Evolutionary conservation across 1,284 basidiomycete species (phyloP).

Genomic region (Puccinia triticina): DNA sequence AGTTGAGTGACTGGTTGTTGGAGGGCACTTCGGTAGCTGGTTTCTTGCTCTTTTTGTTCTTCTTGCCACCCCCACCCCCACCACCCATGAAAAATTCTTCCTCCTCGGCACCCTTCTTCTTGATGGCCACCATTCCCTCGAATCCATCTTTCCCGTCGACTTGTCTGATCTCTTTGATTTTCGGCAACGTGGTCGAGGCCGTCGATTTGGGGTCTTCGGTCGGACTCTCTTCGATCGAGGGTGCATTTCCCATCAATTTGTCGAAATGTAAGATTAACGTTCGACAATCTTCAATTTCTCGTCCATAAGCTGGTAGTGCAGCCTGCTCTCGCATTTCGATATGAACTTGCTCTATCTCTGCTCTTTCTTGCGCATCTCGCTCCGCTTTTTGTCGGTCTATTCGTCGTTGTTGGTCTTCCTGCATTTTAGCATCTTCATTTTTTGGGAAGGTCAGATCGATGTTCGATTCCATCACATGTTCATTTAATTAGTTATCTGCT

Average conservation of each 20-base stretch:
- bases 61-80: constrained; percentile 75
- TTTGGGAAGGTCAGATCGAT: constrained; percentile 61
- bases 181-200: constrained; percentile 59
- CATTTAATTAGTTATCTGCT: neutral
- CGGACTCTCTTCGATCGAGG: constrained; percentile 61
- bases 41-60: constrained; percentile 68
- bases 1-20: constrained; percentile 66
- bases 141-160: constrained; percentile 70
- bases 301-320: constrained; percentile 82
- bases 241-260: constrained; percentile 64
- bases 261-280: constrained; percentile 87
- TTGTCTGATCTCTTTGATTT: constrained; percentile 71
- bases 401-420: constrained; percentile 74
- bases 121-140: constrained; percentile 71
- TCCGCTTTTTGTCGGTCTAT: constrained; percentile 78
- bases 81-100: constrained; percentile 81
- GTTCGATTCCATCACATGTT: constrained; percentile 46
- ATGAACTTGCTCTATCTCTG: constrained; percentile 79
- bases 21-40: constrained; percentile 60
- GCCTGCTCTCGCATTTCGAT: constrained; percentile 87
- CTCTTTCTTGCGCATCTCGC: constrained; percentile 78
- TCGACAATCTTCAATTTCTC: constrained; percentile 94
- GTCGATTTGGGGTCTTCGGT: constrained; percentile 63
- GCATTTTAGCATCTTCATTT: constrained; percentile 59
- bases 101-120: constrained; percentile 83